Percentiles rank a stretch among this genome's conserved stretches.
These are phyloP conservation scores for Digitaria exilis DNA, from an alignment of 202 grass and related monocot genomes.

Conservation along the genomic window DNA sequence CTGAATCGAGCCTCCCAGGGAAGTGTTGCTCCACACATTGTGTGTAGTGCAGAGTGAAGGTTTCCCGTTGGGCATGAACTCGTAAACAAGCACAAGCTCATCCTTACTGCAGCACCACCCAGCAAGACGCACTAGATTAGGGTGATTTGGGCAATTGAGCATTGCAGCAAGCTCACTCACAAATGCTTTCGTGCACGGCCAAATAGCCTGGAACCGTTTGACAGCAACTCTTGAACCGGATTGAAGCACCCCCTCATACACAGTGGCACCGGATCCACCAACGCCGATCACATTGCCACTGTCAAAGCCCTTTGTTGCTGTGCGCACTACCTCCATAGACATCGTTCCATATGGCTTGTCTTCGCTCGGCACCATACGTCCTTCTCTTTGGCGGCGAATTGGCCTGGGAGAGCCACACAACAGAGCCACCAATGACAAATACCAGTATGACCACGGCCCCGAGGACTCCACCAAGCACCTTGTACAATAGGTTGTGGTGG, in stretches of 20 bases:
- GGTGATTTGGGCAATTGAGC: constrained; percentile 51
- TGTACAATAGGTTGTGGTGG: constrained; percentile 36
- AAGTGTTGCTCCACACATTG: constrained; percentile 39
- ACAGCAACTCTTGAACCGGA: constrained; percentile 65
- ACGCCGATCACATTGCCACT: constrained; percentile 65
- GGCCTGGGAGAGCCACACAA: constrained; percentile 31
- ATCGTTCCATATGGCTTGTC: constrained; percentile 34
- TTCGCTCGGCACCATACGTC: constrained; percentile 5
- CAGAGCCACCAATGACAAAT: constrained; percentile 29
- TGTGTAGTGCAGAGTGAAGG: constrained; percentile 58
- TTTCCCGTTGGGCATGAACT: constrained; percentile 90
- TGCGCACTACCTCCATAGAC: constrained; percentile 58
- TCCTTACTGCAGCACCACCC: constrained; percentile 62
- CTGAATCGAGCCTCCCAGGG: constrained; percentile 60
- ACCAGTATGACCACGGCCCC: constrained; percentile 38
- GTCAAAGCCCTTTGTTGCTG: constrained; percentile 65
- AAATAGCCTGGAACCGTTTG: constrained; percentile 56
- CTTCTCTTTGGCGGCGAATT: constrained; percentile 28
- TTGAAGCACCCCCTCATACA: constrained; percentile 62
- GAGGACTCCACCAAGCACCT: constrained; percentile 45
- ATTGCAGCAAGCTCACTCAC: constrained; percentile 49
- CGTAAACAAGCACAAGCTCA: constrained; percentile 72
- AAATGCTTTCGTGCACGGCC: constrained; percentile 43
- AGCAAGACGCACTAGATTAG: constrained; percentile 54
- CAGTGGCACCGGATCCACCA: constrained; percentile 64